Percentiles rank a stretch among this genome's conserved stretches.
Conservation (phyloP, 768 basidiomycete genomes). For the Terana coerulea region DNA sequence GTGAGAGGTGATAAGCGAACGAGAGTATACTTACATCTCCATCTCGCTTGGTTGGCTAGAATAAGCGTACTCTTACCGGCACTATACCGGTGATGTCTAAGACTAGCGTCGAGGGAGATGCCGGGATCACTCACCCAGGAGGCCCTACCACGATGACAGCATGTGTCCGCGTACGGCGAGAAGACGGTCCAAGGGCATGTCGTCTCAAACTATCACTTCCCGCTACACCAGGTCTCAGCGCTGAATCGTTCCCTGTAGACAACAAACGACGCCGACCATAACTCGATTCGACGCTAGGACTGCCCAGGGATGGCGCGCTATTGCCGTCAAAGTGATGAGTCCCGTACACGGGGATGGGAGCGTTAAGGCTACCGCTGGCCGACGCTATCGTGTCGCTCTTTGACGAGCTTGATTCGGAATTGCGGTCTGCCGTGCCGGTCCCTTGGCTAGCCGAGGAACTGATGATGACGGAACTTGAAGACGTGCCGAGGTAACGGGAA, state of each 20-base stretch:
- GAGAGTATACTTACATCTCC: constrained; percentile 48
- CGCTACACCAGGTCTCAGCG: constrained; percentile 26
- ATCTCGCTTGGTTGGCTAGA: constrained; percentile 65
- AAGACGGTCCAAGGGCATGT: constrained; percentile 40
- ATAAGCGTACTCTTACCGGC: constrained; percentile 77
- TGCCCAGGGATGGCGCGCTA: neutral
- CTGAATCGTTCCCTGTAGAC: constrained; percentile 11
- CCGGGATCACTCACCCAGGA: constrained; percentile 47
- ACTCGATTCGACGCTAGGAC: neutral
- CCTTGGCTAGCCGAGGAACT: constrained; percentile 32
- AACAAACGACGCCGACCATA: constrained; percentile 2
- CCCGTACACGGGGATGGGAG: neutral
- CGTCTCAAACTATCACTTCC: constrained; percentile 43
- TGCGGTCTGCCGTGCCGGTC: constrained; percentile 10
- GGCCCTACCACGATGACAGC: constrained; percentile 60
- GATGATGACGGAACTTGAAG: constrained; percentile 37
- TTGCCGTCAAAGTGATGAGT: neutral
- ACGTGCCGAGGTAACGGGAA: constrained; percentile 46
- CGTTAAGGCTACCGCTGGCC: constrained; percentile 1
- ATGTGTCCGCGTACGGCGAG: constrained; percentile 45
- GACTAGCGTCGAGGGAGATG: neutral
- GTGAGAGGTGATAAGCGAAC: neutral
- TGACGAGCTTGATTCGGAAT: constrained; percentile 11
- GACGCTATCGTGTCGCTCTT: constrained; percentile 10
- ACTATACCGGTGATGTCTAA: constrained; percentile 27